Evolutionary conservation across 495 filamentous ascomycete genomes (phyloP), one percentile per base, ranked within the genome.

Genomic region (Pseudevernia furfuracea): DNA sequence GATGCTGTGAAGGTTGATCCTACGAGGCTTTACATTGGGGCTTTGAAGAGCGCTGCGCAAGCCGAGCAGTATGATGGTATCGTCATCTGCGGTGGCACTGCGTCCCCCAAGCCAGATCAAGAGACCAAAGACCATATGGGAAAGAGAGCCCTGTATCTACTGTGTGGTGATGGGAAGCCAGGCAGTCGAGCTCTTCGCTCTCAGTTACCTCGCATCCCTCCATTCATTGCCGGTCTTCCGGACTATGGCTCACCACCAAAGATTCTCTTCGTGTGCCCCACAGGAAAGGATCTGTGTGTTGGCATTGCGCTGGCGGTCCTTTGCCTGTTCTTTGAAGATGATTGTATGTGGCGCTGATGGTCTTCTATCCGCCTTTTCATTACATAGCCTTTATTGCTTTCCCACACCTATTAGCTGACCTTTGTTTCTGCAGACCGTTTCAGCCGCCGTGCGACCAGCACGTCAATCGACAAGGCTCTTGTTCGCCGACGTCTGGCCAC

Each of bases 401-500:
- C 34, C 25, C 28, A n/a, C 43, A 55, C 2, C 60, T 43, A 61
- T 67, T 48, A 59, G 46, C 62, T 66, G 46, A 62, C 48, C 38
- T 9, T 9, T 14, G 25, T 36, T 36, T 32, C 60, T 37, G 60
- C 63, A 78, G 77, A 77, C 1, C 56, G 73, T 17, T 78, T 76
- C 43, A 69, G 66, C 58, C 61, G 34, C 69, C 70, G 49, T 66
- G 66, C 62, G 69, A 74, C 44, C 64, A 73, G 36, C 61, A 67
- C 7, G 3, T 19, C 52, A 43, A 81, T 91, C 52, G 82, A 83
- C 73, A 97, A 97, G 73, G 77, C 78, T n/a, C 79, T 87, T 57
- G 90, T 97, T 69, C 83, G 87, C 60, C 83, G 86, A 59, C 81
- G 86, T 60, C 79, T 96, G 21, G 86, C 88, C 11, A 89, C 87